These are phyloP conservation scores for Thalassiosira ordinaria DNA, from an alignment of 352 stramenopile species.

Conservation along the genomic window DNA sequence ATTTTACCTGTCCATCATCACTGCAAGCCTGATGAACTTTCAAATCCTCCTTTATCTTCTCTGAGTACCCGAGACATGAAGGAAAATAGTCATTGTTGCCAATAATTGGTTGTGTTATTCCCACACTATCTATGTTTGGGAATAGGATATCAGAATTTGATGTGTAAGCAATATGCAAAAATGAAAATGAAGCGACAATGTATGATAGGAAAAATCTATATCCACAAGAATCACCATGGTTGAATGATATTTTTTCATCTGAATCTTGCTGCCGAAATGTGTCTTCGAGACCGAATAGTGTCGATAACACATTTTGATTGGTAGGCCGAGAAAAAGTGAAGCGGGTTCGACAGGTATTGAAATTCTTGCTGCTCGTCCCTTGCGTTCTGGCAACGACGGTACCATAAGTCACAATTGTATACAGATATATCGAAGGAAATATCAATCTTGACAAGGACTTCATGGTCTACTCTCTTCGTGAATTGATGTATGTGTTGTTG, in stretches of 20 bases:
- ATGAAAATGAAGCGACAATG: too few relatives aligned
- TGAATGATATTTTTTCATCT: constrained; percentile 1
- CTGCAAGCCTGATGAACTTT: not conserved
- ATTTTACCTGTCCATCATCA: constrained; percentile 10
- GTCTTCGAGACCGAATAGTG: constrained; percentile 23
- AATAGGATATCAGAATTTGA: too few relatives aligned
- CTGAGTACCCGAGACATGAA: constrained; percentile 29
- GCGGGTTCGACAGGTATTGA: constrained; percentile 24
- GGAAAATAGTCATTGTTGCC: constrained; percentile 24
- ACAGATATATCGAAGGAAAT: too few relatives aligned
- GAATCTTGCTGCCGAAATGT: too few relatives aligned
- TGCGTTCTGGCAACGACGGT: not conserved
- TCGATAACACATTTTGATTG: constrained; percentile 36
- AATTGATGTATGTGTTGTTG: too few relatives aligned
- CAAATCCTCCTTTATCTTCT: constrained; percentile 15
- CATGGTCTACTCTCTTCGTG: too few relatives aligned
- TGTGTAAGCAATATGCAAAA: too few relatives aligned
- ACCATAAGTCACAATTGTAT: too few relatives aligned
- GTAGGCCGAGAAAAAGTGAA: constrained; percentile 40
- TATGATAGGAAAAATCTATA: too few relatives aligned
- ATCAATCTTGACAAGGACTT: too few relatives aligned
- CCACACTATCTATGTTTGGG: constrained; percentile 25
- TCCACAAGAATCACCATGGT: constrained; percentile 25
- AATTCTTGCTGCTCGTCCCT: not conserved
- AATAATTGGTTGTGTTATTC: constrained; percentile 34